Conservation (phyloP, 495 filamentous ascomycete species). For the Trichoderma reesei region DNA sequence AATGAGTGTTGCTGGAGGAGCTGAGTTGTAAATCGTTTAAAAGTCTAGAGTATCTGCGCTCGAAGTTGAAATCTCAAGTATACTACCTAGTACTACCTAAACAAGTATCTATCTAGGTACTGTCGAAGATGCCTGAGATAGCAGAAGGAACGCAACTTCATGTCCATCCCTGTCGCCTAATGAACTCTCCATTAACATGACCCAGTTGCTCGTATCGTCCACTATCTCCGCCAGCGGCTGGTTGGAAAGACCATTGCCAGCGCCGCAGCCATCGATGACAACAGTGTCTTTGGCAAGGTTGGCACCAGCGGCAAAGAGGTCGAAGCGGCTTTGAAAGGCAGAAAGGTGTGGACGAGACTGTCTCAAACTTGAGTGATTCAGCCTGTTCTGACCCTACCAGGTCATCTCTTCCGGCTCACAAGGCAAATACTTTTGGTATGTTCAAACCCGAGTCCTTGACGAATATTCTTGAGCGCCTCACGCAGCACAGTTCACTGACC, state of each 20-base stretch:
- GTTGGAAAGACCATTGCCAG: constrained; percentile 70
- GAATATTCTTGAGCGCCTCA: too few relatives aligned
- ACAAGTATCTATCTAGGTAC: too few relatives aligned
- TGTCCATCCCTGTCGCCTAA: background rate
- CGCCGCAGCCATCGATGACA: constrained; percentile 64
- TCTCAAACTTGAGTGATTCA: background rate
- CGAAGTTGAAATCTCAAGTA: too few relatives aligned
- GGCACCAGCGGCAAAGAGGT: constrained; percentile 68
- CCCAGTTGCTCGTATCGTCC: constrained; percentile 70
- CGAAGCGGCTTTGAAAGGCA: constrained; percentile 60
- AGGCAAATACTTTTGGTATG: constrained; percentile 91
- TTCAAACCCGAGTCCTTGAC: constrained; percentile 44
- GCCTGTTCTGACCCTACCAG: constrained; percentile 9
- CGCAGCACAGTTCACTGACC: too few relatives aligned
- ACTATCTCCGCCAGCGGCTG: constrained; percentile 69
- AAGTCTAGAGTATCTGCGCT: background rate
- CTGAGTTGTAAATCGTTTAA: too few relatives aligned
- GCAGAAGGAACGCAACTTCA: constrained; percentile 48
- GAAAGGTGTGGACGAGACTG: constrained; percentile 36
- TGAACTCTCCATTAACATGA: constrained; percentile 13
- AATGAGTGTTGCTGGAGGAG: background rate
- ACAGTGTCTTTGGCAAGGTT: constrained; percentile 77
- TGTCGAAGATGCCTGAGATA: constrained; percentile 64
- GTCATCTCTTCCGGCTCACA: constrained; percentile 67
- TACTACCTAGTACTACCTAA: too few relatives aligned